Base-by-base conservation (phyloP, 305 asterid genomes). In the Fraxinus latifolia region DNA sequence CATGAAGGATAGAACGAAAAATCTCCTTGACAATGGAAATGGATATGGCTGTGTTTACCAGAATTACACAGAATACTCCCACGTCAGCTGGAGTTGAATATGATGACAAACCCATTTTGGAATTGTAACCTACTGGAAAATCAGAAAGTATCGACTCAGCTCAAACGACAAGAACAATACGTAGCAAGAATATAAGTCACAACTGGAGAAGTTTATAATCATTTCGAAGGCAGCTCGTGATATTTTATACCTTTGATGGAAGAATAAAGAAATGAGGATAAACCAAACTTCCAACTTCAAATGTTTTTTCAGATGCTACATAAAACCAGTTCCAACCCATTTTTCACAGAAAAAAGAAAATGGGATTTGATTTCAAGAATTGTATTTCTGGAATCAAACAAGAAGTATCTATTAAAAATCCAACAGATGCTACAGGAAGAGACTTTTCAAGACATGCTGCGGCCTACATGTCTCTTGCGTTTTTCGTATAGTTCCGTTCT, bases 31-130 rank as follows among this genome's bases (percentile, higher is more conserved):
- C 79, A 67, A 91, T 91, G 68, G 97, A 91, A 82, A 96, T 92
- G 78, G 98, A 96, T 21, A 92, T 94, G 36, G 94, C 99, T 1
- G 98, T 91, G 89, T 96, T 93, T 8, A 93, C 95, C 37, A 96
- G 88, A 53, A 96, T 91, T 33, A 93, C 89, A 65, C 96, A 96
- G 73, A 96, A 92, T 11, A 93, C 94, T 55, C 98, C 99, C 0
- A 93, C 98, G 31, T 96, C 98, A 0, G 97, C 92, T 79, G 98
- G 98, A 78, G 90, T 82, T 8, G 94, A 90, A 80, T 96, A 96
- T 32, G 98, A 90, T 5, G 97, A 92, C 14, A 95, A 93, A 33
- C 97, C 97, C 98, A 93, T 95, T 55, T 34, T 72, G 60, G 76
- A 42, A 58, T 25, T 71, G 50, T 31, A 82, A 86, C 81, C 97